phyloP scores from a whole-genome alignment of 1,139 yeast species.

The Blastobotrys malaysiensis region DNA sequence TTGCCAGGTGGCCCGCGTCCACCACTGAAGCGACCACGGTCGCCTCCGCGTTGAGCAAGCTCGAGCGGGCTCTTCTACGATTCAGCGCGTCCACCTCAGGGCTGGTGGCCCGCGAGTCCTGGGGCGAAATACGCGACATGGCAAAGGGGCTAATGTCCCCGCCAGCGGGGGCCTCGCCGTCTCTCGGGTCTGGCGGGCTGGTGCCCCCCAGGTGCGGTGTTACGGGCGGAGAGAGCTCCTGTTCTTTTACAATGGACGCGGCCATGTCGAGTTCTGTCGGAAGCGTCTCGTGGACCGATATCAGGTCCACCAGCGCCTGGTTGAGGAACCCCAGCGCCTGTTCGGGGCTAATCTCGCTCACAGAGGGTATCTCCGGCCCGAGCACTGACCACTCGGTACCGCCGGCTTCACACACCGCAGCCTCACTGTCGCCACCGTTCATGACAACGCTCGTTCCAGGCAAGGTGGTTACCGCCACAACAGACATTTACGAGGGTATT shows the following conservation, averaged over 20 bases:
- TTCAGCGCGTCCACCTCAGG: not conserved
- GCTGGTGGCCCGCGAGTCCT: not conserved
- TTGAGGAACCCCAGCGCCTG: conserved; percentile 23
- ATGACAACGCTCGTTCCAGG: not conserved
- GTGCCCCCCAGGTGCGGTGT: not conserved
- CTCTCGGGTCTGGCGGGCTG: not conserved
- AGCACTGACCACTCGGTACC: not conserved
- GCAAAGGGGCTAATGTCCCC: not conserved
- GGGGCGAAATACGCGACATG: not conserved
- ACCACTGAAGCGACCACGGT: conserved; percentile 17
- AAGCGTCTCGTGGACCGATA: conserved; percentile 17
- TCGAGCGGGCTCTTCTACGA: conserved; percentile 14
- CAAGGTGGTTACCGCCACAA: not conserved
- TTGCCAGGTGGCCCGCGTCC: not conserved
- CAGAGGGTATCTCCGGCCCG: conserved; percentile 15
- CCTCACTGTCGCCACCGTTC: not conserved
- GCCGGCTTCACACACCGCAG: not conserved
- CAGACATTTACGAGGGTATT: not conserved
- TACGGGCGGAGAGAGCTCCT: not conserved
- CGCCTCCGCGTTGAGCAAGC: conserved; percentile 15
- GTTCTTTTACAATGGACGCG: conserved; percentile 8
- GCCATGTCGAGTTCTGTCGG: conserved; percentile 13
- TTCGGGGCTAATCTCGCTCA: conserved; percentile 18
- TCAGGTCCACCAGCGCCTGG: conserved; percentile 20
- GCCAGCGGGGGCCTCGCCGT: not conserved